Base-by-base conservation (phyloP, 345 rosid genomes). In the Eucalyptus sp. region DNA sequence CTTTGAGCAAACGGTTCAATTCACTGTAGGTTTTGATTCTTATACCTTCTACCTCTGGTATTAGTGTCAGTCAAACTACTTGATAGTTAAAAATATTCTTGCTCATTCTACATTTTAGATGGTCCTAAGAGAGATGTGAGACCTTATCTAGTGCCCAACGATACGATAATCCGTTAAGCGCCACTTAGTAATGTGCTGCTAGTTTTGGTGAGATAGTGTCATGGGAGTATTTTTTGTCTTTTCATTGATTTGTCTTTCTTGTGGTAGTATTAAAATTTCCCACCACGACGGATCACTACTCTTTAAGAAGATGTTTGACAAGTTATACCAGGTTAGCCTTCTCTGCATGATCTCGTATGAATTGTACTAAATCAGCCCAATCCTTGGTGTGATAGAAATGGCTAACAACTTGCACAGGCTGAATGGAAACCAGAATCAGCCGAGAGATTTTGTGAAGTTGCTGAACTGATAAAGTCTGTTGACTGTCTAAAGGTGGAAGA, bases 371-470 rank as follows among this genome's bases (percentile, higher is more conserved):
- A 85, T 88, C 50, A 89, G 33, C 86, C 51, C 27, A 29, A 89
- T 88, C 50, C 15, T 43, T 41, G 22, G 33, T 52, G 50, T 10
- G 10, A 25, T 27, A 13, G 24, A 79, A 24, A 24, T 88, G 41
- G 11, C 33, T 66, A 66, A 88, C 90, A 29, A 7, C 86, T 86
- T 58, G 3, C 62, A 58, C 91, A 97, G 99, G 99, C 91, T 88
- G 99, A 97, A 48, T 97, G 99, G 99, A 97, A 94, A 91, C 98
- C 98, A 41, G 95, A 93, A 89, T 96, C 97, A 62, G 93, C 97
- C 1, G 96, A 96, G 37, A 95, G 81, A 90, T 97, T 95, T 84
- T 89, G 94, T 92, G 97, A 96, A 33, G 95, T 96, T 90, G 91
- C 93, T 54, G 98, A 97, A 89, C 95, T 96, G 86, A 46, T 92